These are phyloP conservation scores for Rutstroemia sp. DNA, from an alignment of 2,329 filamentous ascomycete genomes.

Conservation along the genomic window DNA sequence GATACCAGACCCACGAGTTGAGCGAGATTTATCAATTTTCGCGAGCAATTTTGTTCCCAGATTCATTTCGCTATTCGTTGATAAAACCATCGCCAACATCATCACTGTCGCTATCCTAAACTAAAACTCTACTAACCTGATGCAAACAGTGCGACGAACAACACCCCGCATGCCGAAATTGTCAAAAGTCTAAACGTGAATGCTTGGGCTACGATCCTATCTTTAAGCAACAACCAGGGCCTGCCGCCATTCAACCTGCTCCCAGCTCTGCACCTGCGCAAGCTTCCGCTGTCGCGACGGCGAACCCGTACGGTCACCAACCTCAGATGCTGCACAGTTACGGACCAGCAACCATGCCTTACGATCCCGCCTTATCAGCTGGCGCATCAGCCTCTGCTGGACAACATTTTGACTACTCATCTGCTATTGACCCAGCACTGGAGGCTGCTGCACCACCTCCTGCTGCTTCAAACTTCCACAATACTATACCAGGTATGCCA, in stretches of 20 bases:
- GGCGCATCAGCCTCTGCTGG: constrained; percentile 37
- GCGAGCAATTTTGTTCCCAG: not conserved
- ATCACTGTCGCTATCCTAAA: constrained; percentile 1
- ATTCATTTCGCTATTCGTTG: not conserved
- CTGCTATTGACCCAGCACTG: constrained; percentile 60
- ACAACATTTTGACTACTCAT: constrained; percentile 49
- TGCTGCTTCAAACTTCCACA: constrained; percentile 16
- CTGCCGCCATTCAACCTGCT: constrained; percentile 65
- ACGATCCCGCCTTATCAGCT: constrained; percentile 30
- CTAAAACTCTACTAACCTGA: constrained; percentile 9
- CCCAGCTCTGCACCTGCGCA: constrained; percentile 38
- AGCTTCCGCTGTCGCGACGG: constrained; percentile 21
- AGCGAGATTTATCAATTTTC: constrained; percentile 8
- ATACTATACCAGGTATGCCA: constrained; percentile 27
- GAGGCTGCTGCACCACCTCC: constrained; percentile 37
- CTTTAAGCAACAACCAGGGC: constrained; percentile 64
- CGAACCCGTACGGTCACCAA: constrained; percentile 40
- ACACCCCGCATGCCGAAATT: constrained; percentile 86
- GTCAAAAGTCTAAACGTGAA: constrained; percentile 81
- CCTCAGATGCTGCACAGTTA: constrained; percentile 39
- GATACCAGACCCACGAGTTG: constrained; percentile 9
- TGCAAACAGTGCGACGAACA: constrained; percentile 80
- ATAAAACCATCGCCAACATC: not conserved
- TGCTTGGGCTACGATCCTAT: constrained; percentile 83
- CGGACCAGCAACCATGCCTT: constrained; percentile 22